Evolutionary conservation across 2,329 filamentous ascomycete genomes (phyloP).

Genomic region (Cytospora piceae): DNA sequence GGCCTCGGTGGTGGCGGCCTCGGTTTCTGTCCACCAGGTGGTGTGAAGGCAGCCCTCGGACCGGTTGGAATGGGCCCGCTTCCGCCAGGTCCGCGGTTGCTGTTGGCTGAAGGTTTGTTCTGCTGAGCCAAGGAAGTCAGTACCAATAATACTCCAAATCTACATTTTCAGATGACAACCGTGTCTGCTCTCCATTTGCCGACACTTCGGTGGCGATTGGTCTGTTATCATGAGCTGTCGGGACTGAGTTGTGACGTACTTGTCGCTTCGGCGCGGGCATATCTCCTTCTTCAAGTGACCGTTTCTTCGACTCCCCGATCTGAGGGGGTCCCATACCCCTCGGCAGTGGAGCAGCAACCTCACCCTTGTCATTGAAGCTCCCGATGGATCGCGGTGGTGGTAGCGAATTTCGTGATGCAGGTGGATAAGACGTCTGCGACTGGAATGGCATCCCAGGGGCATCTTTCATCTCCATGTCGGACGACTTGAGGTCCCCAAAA

Average conservation of each 20-base stretch:
- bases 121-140: slow-evolving; percentile 15
- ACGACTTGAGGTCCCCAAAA: slow-evolving; percentile 8
- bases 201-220: neutral
- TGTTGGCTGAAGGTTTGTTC: neutral
- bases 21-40: slow-evolving; percentile 13
- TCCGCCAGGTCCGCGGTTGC: slow-evolving; percentile 1
- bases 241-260: slow-evolving; percentile 40
- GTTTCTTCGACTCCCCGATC: slow-evolving; percentile 44
- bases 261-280: slow-evolving; percentile 43
- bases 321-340: slow-evolving; percentile 22
- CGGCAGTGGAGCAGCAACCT: slow-evolving; percentile 32
- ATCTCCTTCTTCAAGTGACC: slow-evolving; percentile 46
- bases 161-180: slow-evolving; percentile 1
- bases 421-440: neutral
- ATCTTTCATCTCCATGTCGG: slow-evolving; percentile 37
- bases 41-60: slow-evolving; percentile 29
- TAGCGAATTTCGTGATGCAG: neutral
- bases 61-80: slow-evolving; percentile 10
- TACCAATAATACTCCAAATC: neutral
- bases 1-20: slow-evolving; percentile 35
- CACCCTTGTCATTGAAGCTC: slow-evolving; percentile 38
- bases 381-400: slow-evolving; percentile 12
- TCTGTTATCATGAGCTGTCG: neutral
- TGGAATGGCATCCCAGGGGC: slow-evolving; percentile 17
- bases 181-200: neutral